A percentile compares a stretch with the other conserved stretches of the same genome.
phyloP scores from a whole-genome alignment of 345 rosid species.

The Murraya paniculata region DNA sequence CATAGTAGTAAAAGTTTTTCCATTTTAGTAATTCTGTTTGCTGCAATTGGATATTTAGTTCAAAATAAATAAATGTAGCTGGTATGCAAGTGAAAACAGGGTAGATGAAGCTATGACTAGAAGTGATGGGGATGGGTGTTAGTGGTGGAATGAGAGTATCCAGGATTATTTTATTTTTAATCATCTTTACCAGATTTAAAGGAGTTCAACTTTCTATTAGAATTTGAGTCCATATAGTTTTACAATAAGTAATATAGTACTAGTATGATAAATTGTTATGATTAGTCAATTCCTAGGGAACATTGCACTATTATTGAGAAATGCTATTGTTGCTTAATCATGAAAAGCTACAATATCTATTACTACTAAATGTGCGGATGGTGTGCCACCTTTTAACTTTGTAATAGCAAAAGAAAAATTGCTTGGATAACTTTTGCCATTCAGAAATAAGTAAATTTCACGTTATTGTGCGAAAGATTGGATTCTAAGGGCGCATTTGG shows the following conservation, averaged over 20 bases:
- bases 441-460: neutral
- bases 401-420: neutral
- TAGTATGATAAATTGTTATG: neutral
- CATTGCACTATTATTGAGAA: neutral
- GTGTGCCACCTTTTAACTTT: neutral
- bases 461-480: neutral
- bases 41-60: neutral
- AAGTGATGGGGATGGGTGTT: neutral
- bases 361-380: neutral
- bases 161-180: neutral
- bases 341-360: neutral
- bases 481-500: too few relatives aligned
- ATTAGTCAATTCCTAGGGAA: too few relatives aligned
- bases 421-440: neutral
- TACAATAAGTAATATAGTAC: neutral
- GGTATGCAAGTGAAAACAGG: neutral
- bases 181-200: neutral
- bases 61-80: neutral
- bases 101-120: neutral
- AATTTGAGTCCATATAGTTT: neutral
- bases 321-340: neutral
- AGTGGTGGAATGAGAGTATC: neutral
- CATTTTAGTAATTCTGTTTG: neutral
- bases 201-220: neutral
- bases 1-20: neutral